Base-by-base conservation (phyloP, 331 rosid species). In the Acacia concinna region DNA sequence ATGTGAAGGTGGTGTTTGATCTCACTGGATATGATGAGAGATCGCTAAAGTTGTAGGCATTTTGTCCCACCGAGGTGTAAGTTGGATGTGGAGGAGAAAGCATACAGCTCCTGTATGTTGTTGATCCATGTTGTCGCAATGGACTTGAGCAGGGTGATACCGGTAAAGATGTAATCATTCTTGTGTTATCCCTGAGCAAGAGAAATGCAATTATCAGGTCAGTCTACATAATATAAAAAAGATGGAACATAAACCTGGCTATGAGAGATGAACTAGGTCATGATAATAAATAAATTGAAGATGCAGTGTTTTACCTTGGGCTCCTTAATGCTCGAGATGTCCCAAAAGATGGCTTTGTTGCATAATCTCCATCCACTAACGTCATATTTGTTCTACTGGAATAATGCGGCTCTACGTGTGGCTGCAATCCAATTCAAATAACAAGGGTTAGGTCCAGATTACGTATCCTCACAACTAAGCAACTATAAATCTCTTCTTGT, bases 71-170 rank as follows among this genome's bases (percentile, higher is more conserved):
- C 87, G 78, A 68, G 17, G 86, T 66, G 77, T 83, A 84, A 63
- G 87, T 70, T 15, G 96, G 87, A 79, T 90, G 98, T 11, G 97
- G 98, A 54, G 99, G 99, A 81, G 99, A 96, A 57, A 89, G 90
- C 31, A 87, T 87, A 76, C 85, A 85, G 87, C 91, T 91, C 83
- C 71, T 81, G 78, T 91, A 87, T 30, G 90, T 81, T 0, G 90
- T 82, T 0, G 90, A 83, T 64, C 91, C 90, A 28, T 79, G 80
- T 41, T 90, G 93, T 68, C 98, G 89, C 71, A 96, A 78, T 8
- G 98, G 99, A 86, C 99, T 96, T 25, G 99, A 96, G 73, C 89
- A 86, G 41, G 99, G 99, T 38, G 99, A 96, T 21, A 93, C 99
- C 0, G 98, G 99, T 82, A 91, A 85, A 25, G 99, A 96, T 34